Base-by-base conservation (phyloP, 768 basidiomycete species). In the Psilocybe cyanescens region DNA sequence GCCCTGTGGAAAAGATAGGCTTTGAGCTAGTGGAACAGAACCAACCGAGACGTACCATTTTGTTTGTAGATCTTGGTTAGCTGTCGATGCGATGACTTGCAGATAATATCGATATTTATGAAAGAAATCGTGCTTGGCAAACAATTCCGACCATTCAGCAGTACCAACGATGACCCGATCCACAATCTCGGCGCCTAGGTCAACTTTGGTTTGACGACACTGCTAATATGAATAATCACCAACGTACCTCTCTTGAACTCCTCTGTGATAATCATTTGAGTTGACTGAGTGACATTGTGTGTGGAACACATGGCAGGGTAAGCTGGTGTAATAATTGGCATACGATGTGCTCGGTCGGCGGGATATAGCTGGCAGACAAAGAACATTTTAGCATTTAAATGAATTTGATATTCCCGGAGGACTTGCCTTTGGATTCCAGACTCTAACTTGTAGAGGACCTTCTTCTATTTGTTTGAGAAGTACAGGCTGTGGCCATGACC, bases 221-320 rank as follows among this genome's bases (percentile, higher is more conserved):
- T 6, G 56, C 58, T 1, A 28, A 57, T 63, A 41, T 17, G 31
- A 17, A 62, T 44, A 12, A 44, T 49, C 24, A 37, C 46, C 12
- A 30, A 61, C 66, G 6, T 28, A 91, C 95, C 95, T 82, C 91
- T 88, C 79, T 94, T 92, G 74, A 98, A 95, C 70, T 99, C 97
- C 67, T 94, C 89, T 0, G 92, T 96, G 82, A 97, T 95, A 57
- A 99, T 92, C 83, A 91, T 89, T 76, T 97, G 94, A 4, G 97
- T 99, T 8, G 95, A 97, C 46, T 87, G 86, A 55, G 95, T 95
- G 62, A 99, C 96, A 69, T 99, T 99, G 78, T 99, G 97, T 16
- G 97, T 99, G 28, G 97, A 87, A 74, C 97, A 99, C 97, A 99
- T 99, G 5, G 97, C 90, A 49, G 97, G 97, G 76, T 98, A 99